Evolutionary conservation across 495 filamentous ascomycete genomes (phyloP), one percentile per base, ranked within the genome.

Genomic region (Trichoderma erinaceum): DNA sequence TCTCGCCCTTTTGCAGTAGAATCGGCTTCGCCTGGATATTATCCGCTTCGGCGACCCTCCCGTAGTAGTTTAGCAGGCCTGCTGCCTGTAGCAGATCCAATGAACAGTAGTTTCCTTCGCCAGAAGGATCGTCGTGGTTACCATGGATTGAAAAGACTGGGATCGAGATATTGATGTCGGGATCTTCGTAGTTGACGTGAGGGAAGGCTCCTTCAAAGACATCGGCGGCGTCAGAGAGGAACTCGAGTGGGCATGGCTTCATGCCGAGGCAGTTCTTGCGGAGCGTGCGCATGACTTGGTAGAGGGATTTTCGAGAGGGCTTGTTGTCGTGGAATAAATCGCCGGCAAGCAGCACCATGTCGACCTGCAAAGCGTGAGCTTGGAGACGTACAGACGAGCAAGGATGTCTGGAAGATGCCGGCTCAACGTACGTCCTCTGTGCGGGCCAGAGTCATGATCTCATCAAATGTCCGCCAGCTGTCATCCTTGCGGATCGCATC

Each of bases 311-410:
- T 58, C 96, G 85, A n/a, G 92, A 96, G 6, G 95, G 95, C 74
- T 96, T 97, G 73, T 99, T 99, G 70, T 99, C 95, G 75, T 99
- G 95, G 78, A 99, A 99, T 2, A 99, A 84, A 74, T 99, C 95
- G 32, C 95, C 95, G 10, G 88, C 94, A 23, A 98, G 84, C 13
- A 99, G 83, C 8, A 99, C 89, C 96, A 98, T 97, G 78, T 99
- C 95, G 67, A 91, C 82, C 81, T 84, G 66, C 18, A 18, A 65
- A 21, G 35, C 63, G 63, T 65, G 35, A 65, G 63, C 63, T 41
- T 43, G 32, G 63, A 44, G 35, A 15, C 63, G 2, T 11, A 63
- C 23, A 61, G n/a, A 52, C 18, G 11, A 38, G 35, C 35, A 38
- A 6, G 8, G 35, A 38, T 38, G 35, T 7, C 35, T 10, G 35